phyloP scores from a whole-genome alignment of 2,329 filamentous ascomycete species.

The Ceratocystis variospora region DNA sequence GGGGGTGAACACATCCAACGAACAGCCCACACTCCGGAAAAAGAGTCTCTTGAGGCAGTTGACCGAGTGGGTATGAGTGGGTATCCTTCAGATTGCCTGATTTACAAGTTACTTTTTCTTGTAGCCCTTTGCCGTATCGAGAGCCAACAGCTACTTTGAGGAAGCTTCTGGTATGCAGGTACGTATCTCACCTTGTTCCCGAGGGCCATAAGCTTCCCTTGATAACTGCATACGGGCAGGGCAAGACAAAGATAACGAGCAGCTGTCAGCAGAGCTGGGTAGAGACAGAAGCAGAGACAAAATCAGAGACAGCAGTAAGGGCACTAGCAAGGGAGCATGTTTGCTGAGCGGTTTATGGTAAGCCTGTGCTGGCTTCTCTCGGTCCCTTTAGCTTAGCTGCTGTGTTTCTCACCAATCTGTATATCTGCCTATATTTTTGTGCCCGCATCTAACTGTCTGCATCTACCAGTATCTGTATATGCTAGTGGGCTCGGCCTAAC shows the following conservation, averaged over 20 bases:
- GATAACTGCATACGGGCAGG: background rate
- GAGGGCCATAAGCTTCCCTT: background rate
- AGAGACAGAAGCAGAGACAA: background rate
- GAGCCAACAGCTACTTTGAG: background rate
- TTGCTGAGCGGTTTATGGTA: background rate
- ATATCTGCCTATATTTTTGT: background rate
- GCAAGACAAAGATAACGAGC: background rate
- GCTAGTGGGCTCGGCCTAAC: background rate
- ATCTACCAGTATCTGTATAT: too few species aligned
- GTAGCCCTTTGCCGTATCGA: too few species aligned
- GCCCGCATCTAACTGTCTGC: too few species aligned
- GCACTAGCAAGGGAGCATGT: too few species aligned
- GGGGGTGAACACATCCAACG: background rate
- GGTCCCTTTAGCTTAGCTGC: background rate
- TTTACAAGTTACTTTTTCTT: background rate
- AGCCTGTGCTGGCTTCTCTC: background rate
- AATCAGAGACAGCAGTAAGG: too few species aligned
- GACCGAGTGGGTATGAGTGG: background rate
- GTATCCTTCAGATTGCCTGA: background rate
- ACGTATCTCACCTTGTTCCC: background rate
- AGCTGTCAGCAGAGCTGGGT: background rate
- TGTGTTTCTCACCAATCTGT: background rate
- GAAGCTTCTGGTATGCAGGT: background rate
- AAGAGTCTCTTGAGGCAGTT: background rate
- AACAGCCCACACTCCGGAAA: background rate